Evolutionary conservation across 352 stramenopile genomes (phyloP).

Genomic region (Phytophthora ohioensis): DNA sequence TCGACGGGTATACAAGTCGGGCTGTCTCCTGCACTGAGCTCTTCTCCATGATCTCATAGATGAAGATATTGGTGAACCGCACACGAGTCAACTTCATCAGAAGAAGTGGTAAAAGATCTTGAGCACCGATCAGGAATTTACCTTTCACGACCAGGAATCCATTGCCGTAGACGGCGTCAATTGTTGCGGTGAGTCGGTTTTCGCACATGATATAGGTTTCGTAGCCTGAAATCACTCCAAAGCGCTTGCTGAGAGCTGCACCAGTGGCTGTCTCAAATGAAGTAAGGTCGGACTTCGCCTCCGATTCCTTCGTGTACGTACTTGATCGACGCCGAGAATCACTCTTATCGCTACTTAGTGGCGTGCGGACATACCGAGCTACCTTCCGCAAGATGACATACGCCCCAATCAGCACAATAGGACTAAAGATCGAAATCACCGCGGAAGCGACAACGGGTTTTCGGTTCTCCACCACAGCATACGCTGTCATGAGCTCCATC

Average conservation of each 20-base stretch:
- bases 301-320: slow-evolving; percentile 8
- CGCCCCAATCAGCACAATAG: slow-evolving; percentile 18
- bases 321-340: neutral
- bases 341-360: neutral
- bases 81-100: slow-evolving; percentile 42
- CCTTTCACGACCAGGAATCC: slow-evolving; percentile 43
- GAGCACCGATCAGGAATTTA: slow-evolving; percentile 41
- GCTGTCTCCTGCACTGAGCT: slow-evolving; percentile 29
- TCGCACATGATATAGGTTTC: slow-evolving; percentile 31
- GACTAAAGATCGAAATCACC: slow-evolving; percentile 25
- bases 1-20: slow-evolving; percentile 34
- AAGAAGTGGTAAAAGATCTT: slow-evolving; percentile 38
- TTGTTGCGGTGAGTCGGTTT: slow-evolving; percentile 30
- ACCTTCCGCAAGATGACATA: slow-evolving; percentile 26
- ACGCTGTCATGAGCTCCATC: slow-evolving; percentile 23
- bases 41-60: slow-evolving; percentile 30
- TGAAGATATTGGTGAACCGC: slow-evolving; percentile 41
- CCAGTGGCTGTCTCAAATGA: slow-evolving; percentile 32
- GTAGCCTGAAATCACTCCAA: slow-evolving; percentile 29
- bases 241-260: slow-evolving; percentile 25
- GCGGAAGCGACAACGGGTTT: slow-evolving; percentile 7
- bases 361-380: neutral
- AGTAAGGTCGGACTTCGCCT: slow-evolving; percentile 14
- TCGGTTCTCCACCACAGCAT: slow-evolving; percentile 9
- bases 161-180: slow-evolving; percentile 45